Evolutionary conservation across 2,329 filamentous ascomycete genomes (phyloP), one percentile per base, ranked within the genome.

Genomic region (Fusarium cyanostomum): DNA sequence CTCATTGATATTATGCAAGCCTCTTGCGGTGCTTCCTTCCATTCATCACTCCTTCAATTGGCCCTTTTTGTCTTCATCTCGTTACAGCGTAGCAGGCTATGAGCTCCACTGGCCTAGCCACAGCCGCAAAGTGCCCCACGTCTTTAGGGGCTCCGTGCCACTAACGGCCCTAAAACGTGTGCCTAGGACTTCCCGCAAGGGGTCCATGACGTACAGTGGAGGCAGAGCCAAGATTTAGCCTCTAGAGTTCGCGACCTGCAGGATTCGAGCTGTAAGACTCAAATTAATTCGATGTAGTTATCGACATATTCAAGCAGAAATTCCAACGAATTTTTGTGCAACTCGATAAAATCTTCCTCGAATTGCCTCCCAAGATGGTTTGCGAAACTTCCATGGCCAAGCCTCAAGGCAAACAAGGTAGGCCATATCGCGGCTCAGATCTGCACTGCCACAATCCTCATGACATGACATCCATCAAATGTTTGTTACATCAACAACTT

Each of bases 71-170:
- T 60, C 45, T 64, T 49, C 41, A 63, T 42, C 45, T 52, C 38
- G 37, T 53, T 37, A 38, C 50, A 46, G 24, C 41, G 21, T 21
- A 21, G 21, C 6, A 63, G 50, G 66, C 56, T 56, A 56, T 60
- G 65, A 63, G 34, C 42, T 57, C 63, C 59, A 66, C 67, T 66
- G 62, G 21, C 21, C 21, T 21, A 59, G 67, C 68, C 68, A 70
- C 68, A 68, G 68, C 68, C 66, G 66, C 61, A 66, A 55, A 44
- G 52, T 34, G 55, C 56, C 60, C 49, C 49, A 49, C 16, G 48
- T 18, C n/a, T 24, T 35, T 37, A 33, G 42, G 43, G 51, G 34
- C 28, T 37, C 34, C 24, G 35, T 50, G 66, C 54, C 64, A 56
- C 56, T 44, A 41, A 57, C 28, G 24, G 33, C 54, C 41, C 49